Conservation (phyloP, 257 asterid genomes). For the Mentha longifolia region DNA sequence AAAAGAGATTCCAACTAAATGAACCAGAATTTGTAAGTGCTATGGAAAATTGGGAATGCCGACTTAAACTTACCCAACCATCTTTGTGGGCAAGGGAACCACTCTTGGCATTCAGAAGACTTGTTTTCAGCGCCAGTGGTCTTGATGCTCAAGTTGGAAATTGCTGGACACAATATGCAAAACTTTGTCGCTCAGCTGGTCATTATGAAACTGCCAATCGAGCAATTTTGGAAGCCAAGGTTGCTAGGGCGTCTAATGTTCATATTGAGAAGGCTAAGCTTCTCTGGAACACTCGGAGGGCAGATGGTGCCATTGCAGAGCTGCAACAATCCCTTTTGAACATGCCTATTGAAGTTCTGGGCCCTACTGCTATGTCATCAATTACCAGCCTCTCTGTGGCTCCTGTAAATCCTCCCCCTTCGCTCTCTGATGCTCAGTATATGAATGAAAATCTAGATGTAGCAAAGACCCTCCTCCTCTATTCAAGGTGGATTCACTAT, state of each 20-base stretch:
- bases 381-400: constrained; percentile 83
- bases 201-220: constrained; percentile 96
- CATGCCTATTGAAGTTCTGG: constrained; percentile 85
- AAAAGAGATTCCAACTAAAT: constrained; percentile 52
- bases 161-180: constrained; percentile 97
- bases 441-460: constrained; percentile 64
- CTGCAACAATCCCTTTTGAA: constrained; percentile 92
- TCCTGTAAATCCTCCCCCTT: constrained; percentile 78
- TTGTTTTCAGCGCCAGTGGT: constrained; percentile 85
- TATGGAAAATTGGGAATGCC: constrained; percentile 83
- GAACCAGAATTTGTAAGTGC: constrained; percentile 71
- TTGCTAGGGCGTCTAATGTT: constrained; percentile 82
- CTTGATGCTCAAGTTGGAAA: constrained; percentile 76
- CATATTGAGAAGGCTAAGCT: constrained; percentile 98
- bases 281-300: constrained; percentile 89
- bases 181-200: constrained; percentile 96
- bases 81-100: constrained; percentile 99
- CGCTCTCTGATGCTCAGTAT: constrained; percentile 57
- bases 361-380: constrained; percentile 86
- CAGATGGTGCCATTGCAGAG: constrained; percentile 98
- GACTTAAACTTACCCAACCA: constrained; percentile 90
- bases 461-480: constrained; percentile 92
- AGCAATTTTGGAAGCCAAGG: constrained; percentile 92
- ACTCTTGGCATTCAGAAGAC: constrained; percentile 89
- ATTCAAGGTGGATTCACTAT: constrained; percentile 93